Conservation (phyloP, 2,329 filamentous ascomycete genomes). For the Ophiocordyceps sinensis region DNA sequence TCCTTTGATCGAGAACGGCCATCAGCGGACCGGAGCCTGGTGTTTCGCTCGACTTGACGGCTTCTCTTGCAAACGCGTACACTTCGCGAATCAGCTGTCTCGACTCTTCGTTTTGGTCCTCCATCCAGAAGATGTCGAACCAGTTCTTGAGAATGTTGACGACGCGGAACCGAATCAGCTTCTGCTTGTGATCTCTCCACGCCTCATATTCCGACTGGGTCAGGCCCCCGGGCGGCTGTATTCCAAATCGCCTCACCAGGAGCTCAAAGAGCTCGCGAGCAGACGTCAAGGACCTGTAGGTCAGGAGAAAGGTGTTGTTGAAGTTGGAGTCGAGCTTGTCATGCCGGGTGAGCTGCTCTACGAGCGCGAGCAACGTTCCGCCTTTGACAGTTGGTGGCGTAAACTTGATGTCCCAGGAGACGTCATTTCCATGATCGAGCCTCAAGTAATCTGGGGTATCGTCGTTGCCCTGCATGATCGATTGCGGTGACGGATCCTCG, state of each 20-base stretch:
- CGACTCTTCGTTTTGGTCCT: slow-evolving; percentile 71
- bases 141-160: slow-evolving; percentile 97
- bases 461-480: slow-evolving; percentile 39
- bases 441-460: slow-evolving; percentile 74
- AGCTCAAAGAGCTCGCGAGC: slow-evolving; percentile 86
- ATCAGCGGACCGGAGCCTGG: slow-evolving; percentile 76
- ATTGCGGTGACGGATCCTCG: slow-evolving; percentile 42
- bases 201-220: slow-evolving; percentile 61
- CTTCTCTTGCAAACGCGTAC: slow-evolving; percentile 80
- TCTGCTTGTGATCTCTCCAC: slow-evolving; percentile 92
- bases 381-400: slow-evolving; percentile 67
- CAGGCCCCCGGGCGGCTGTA: slow-evolving; percentile 79
- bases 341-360: slow-evolving; percentile 89
- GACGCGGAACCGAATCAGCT: slow-evolving; percentile 86
- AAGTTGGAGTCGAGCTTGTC: slow-evolving; percentile 91
- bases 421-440: slow-evolving; percentile 76
- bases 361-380: slow-evolving; percentile 74
- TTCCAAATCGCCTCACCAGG: slow-evolving; percentile 78
- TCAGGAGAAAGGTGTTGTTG: slow-evolving; percentile 95
- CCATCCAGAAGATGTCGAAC: slow-evolving; percentile 99
- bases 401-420: slow-evolving; percentile 79
- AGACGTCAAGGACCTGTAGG: slow-evolving; percentile 87
- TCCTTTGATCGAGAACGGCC: slow-evolving; percentile 74
- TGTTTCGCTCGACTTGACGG: slow-evolving; percentile 84
- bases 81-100: slow-evolving; percentile 78